Evolutionary conservation across 495 filamentous ascomycete genomes (phyloP).

Genomic region (Cairneyella variabilis): DNA sequence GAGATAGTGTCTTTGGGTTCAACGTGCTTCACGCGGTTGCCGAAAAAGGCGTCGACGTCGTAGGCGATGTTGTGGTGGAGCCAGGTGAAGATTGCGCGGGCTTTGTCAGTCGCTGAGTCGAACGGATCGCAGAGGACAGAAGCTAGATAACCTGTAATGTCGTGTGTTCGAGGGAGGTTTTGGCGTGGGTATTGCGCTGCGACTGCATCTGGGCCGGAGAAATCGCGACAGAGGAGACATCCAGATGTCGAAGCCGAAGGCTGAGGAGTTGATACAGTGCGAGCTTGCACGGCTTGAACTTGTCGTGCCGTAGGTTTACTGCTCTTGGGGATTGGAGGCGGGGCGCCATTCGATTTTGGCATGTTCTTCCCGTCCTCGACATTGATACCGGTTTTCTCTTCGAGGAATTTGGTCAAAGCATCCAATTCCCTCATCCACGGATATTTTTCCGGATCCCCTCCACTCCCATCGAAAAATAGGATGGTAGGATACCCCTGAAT

Average conservation of each 20-base stretch:
- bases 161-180: constrained; percentile 52
- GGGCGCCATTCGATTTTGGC: constrained; percentile 22
- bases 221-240: constrained; percentile 85
- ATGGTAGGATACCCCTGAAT: constrained; percentile 21
- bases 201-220: constrained; percentile 72
- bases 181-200: constrained; percentile 73
- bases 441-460: constrained; percentile 11
- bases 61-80: constrained; percentile 91
- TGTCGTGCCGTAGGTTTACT: constrained; percentile 40
- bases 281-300: constrained; percentile 37
- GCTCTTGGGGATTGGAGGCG: constrained; percentile 44
- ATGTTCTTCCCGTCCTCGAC: constrained; percentile 10
- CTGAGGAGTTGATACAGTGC: constrained; percentile 19
- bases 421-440: constrained; percentile 8
- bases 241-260: constrained; percentile 29
- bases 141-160: constrained; percentile 66
- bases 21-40: constrained; percentile 57
- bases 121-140: constrained; percentile 75
- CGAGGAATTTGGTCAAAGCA: constrained; percentile 15
- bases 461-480: constrained; percentile 20
- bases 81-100: constrained; percentile 90
- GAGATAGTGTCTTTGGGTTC: constrained; percentile 65
- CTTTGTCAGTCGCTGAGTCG: constrained; percentile 79
- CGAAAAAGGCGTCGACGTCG: constrained; percentile 74
- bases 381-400: constrained; percentile 16